phyloP scores from a whole-genome alignment of 31 red algal genomes.

The Odonthalia washingtoniensis region DNA sequence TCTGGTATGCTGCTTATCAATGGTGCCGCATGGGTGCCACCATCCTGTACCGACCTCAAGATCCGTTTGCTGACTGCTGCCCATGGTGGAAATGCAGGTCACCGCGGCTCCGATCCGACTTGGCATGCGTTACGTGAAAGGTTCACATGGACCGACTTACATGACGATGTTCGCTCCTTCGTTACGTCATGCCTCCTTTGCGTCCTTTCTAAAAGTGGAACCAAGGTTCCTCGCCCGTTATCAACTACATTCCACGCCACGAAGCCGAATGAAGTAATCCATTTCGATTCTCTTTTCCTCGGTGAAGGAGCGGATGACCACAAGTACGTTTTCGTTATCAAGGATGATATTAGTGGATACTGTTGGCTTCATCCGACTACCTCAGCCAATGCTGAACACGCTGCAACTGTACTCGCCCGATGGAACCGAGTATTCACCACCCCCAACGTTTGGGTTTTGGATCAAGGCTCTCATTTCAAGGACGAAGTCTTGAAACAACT shows the following conservation, averaged over 20 bases:
- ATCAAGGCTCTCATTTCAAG: constrained; percentile 71
- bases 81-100: no score
- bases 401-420: constrained; percentile 25
- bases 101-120: background rate
- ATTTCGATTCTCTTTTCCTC: constrained; percentile 42
- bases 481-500: constrained; percentile 27
- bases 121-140: background rate
- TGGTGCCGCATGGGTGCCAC: constrained; percentile 32
- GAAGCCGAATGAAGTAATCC: constrained; percentile 42
- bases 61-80: no score
- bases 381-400: constrained; percentile 16
- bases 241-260: constrained; percentile 28
- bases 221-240: constrained; percentile 42
- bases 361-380: constrained; percentile 39
- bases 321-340: constrained; percentile 57
- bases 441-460: constrained; percentile 40
- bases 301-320: constrained; percentile 17
- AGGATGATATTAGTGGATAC: constrained; percentile 60
- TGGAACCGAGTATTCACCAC: constrained; percentile 54
- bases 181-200: constrained; percentile 34
- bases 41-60: background rate
- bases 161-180: constrained; percentile 31
- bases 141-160: constrained; percentile 9
- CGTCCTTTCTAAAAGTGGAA: constrained; percentile 21
- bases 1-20: constrained; percentile 4